Conservation (phyloP, 306 rosid genomes). For the Macrotyloma uniflorum region DNA sequence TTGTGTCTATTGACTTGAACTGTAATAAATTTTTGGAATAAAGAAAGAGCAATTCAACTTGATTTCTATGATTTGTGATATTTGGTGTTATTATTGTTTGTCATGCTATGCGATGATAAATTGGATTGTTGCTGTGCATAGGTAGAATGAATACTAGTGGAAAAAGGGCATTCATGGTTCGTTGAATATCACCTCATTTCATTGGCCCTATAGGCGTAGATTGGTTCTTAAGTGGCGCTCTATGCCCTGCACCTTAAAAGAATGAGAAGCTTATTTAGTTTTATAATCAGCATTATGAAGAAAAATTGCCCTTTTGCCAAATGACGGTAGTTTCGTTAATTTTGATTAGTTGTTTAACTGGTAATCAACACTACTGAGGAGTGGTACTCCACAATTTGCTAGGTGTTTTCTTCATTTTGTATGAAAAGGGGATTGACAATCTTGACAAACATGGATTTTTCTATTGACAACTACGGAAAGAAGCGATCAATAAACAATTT, state of each 20-base stretch:
- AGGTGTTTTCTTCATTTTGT: slow-evolving; percentile 17
- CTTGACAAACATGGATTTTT: not conserved
- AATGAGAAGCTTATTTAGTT: not conserved
- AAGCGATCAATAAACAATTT: not conserved
- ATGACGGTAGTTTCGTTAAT: slow-evolving; percentile 5
- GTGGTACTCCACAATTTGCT: not conserved
- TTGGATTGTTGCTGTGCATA: not conserved
- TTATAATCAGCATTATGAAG: not conserved
- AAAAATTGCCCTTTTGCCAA: not conserved
- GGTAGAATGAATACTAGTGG: not conserved
- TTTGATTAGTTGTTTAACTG: not conserved
- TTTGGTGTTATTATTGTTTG: slow-evolving; percentile 10
- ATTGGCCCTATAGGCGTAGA: slow-evolving; percentile 9
- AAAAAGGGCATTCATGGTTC: not conserved
- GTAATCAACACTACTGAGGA: not conserved
- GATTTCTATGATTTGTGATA: not conserved
- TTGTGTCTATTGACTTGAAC: slow-evolving; percentile 44
- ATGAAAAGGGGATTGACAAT: slow-evolving; percentile 6
- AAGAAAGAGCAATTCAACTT: slow-evolving; percentile 11
- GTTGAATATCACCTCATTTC: not conserved
- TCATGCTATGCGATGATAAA: slow-evolving; percentile 4
- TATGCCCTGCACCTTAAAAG: not conserved
- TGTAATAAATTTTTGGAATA: slow-evolving; percentile 40
- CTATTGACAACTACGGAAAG: not conserved
- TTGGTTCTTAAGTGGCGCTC: slow-evolving; percentile 14